Percentiles rank a stretch among this genome's conserved stretches.
These are phyloP conservation scores for Neltuma alba DNA, from an alignment of 306 rosid species.

Conservation along the genomic window DNA sequence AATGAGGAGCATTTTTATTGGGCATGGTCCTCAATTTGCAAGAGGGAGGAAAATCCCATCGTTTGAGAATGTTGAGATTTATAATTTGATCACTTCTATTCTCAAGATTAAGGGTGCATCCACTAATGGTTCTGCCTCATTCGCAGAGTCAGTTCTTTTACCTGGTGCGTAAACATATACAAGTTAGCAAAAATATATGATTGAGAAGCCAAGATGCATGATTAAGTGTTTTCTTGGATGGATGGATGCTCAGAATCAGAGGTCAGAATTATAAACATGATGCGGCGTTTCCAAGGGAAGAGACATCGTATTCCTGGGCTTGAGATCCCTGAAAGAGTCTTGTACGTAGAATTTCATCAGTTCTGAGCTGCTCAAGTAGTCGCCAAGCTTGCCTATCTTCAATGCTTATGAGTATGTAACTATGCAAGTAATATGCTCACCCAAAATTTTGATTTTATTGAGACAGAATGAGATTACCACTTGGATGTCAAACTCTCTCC, in stretches of 20 bases:
- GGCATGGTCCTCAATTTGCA: slow-evolving; percentile 93
- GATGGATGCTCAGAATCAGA: neutral
- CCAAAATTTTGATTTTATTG: neutral
- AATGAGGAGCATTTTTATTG: slow-evolving; percentile 90
- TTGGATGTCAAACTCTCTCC: neutral
- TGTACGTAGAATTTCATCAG: slow-evolving; percentile 5
- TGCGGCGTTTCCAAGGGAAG: slow-evolving; percentile 25
- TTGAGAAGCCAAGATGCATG: slow-evolving; percentile 31
- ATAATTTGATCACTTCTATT: slow-evolving; percentile 85
- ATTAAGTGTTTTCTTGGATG: slow-evolving; percentile 18
- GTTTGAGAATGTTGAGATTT: slow-evolving; percentile 91
- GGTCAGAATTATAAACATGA: slow-evolving; percentile 20
- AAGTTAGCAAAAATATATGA: slow-evolving; percentile 24
- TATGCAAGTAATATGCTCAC: neutral
- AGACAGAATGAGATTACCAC: neutral
- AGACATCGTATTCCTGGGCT: slow-evolving; percentile 24
- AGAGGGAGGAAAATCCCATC: slow-evolving; percentile 87
- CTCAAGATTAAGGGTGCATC: slow-evolving; percentile 80
- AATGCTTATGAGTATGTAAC: neutral
- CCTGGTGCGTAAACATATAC: slow-evolving; percentile 42
- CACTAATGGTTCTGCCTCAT: slow-evolving; percentile 80
- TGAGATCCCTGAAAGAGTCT: slow-evolving; percentile 16
- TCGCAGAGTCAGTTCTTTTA: slow-evolving; percentile 69
- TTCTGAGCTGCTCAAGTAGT: neutral
- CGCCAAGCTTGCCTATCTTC: neutral